These are phyloP conservation scores for Tylopilus sp. DNA, from an alignment of 1,284 basidiomycete genomes.

Conservation along the genomic window DNA sequence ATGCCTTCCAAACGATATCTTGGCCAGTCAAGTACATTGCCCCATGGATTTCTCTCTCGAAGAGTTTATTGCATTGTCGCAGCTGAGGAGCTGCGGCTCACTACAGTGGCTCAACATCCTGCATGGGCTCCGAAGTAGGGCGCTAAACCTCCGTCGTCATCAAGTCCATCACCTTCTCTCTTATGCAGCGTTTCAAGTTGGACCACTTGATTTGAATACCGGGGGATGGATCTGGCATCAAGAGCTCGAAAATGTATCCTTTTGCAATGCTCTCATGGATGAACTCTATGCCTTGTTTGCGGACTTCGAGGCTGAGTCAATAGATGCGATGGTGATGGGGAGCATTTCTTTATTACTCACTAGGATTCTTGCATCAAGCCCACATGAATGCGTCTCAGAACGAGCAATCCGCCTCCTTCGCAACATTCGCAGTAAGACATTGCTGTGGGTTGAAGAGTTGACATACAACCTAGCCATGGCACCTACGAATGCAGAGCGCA, in stretches of 20 bases:
- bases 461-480: constrained; percentile 31
- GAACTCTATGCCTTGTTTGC: constrained; percentile 43
- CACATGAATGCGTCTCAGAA: constrained; percentile 9
- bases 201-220: constrained; percentile 31
- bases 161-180: constrained; percentile 52
- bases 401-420: constrained; percentile 40
- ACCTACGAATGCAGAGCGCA: constrained; percentile 30
- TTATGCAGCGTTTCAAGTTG: constrained; percentile 55
- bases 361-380: constrained; percentile 47
- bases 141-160: constrained; percentile 47
- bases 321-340: constrained; percentile 46
- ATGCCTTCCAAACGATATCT: too few relatives aligned
- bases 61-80: too few relatives aligned
- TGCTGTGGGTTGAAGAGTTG: constrained; percentile 50
- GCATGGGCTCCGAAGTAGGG: constrained; percentile 48
- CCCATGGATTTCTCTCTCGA: too few relatives aligned
- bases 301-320: constrained; percentile 49
- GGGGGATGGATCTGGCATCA: constrained; percentile 45
- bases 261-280: constrained; percentile 44
- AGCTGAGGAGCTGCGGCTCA: too few relatives aligned
- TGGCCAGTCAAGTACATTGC: too few relatives aligned
- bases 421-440: constrained; percentile 42
- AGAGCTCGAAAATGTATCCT: constrained; percentile 42
- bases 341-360: constrained; percentile 45
- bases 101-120: constrained; percentile 60